Conservation (phyloP, 805 yeast species). For the Nakazawaea peltata region DNA sequence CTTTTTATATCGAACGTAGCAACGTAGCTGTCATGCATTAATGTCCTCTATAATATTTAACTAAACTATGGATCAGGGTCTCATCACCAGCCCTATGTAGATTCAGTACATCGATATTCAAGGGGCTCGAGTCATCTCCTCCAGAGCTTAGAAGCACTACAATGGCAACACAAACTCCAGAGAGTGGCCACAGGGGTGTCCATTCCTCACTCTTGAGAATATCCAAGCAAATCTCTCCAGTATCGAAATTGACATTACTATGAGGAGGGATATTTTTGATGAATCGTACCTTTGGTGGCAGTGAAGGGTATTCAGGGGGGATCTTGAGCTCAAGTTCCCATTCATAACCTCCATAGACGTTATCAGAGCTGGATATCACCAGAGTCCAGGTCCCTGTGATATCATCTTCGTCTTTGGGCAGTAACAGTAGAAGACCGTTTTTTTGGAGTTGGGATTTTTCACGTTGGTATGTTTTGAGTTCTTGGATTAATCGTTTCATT, state of each 20-base stretch:
- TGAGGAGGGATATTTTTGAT: slow-evolving; percentile 25
- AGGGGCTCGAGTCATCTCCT: slow-evolving; percentile 68
- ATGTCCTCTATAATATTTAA: slow-evolving; percentile 15
- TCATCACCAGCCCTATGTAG: slow-evolving; percentile 40
- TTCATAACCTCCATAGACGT: slow-evolving; percentile 35
- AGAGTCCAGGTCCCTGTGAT: slow-evolving; percentile 41
- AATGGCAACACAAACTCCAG: slow-evolving; percentile 48
- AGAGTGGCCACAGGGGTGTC: slow-evolving; percentile 71
- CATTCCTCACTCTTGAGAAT: slow-evolving; percentile 44
- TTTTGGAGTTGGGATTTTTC: slow-evolving; percentile 16
- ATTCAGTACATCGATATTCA: slow-evolving; percentile 64
- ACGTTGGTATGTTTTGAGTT: slow-evolving; percentile 22
- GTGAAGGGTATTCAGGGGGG: slow-evolving; percentile 43
- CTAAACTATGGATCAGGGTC: slow-evolving; percentile 3
- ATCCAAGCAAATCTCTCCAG: slow-evolving; percentile 69
- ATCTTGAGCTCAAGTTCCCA: slow-evolving; percentile 43
- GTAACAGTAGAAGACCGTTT: slow-evolving; percentile 28
- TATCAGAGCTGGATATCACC: slow-evolving; percentile 29
- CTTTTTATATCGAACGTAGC: no score
- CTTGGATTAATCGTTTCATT: slow-evolving; percentile 27
- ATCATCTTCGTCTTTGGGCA: slow-evolving; percentile 36
- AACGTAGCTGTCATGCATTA: slow-evolving; percentile 34
- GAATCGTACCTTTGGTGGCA: slow-evolving; percentile 52
- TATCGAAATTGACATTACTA: slow-evolving; percentile 38
- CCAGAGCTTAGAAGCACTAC: slow-evolving; percentile 41